Percentiles rank a stretch among this genome's conserved stretches.
Conservation (phyloP, 495 filamentous ascomycete species). For the Penicillium salamii region DNA sequence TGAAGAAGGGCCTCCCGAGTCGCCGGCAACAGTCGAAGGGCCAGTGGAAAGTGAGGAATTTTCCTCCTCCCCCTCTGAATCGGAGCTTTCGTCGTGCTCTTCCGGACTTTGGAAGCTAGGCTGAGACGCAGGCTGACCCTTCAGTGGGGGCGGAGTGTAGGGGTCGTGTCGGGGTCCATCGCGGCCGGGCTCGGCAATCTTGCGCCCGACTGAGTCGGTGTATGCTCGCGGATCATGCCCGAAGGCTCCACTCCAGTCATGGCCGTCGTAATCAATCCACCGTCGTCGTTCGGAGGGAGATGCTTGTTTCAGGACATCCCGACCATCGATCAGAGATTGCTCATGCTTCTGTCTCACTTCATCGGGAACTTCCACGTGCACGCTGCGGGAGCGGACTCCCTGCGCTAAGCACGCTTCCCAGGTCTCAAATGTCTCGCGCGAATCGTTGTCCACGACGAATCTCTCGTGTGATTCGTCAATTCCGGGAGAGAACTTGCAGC, state of each 20-base stretch:
- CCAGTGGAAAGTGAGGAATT: constrained; percentile 7
- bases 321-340: constrained; percentile 67
- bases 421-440: constrained; percentile 86
- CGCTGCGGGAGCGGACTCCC: constrained; percentile 68
- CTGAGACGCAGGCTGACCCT: constrained; percentile 27
- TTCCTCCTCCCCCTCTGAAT: constrained; percentile 10
- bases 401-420: constrained; percentile 90
- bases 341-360: constrained; percentile 72
- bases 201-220: constrained; percentile 48
- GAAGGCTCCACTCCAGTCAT: constrained; percentile 89
- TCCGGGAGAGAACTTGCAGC: constrained; percentile 78
- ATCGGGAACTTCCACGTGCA: constrained; percentile 65
- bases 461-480: constrained; percentile 82
- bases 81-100: constrained; percentile 8
- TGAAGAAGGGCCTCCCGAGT: constrained; percentile 7
- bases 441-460: constrained; percentile 84
- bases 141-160: constrained; percentile 41
- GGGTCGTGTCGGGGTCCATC: constrained; percentile 61
- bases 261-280: constrained; percentile 78
- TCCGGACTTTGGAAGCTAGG: not conserved
- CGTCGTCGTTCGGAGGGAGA: constrained; percentile 65
- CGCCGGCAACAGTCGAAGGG: constrained; percentile 20
- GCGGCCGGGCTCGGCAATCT: constrained; percentile 51
- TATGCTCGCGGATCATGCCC: constrained; percentile 59
- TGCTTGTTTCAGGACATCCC: constrained; percentile 73